phyloP scores from a whole-genome alignment of 345 rosid species.

The Gossypium raimondii region DNA sequence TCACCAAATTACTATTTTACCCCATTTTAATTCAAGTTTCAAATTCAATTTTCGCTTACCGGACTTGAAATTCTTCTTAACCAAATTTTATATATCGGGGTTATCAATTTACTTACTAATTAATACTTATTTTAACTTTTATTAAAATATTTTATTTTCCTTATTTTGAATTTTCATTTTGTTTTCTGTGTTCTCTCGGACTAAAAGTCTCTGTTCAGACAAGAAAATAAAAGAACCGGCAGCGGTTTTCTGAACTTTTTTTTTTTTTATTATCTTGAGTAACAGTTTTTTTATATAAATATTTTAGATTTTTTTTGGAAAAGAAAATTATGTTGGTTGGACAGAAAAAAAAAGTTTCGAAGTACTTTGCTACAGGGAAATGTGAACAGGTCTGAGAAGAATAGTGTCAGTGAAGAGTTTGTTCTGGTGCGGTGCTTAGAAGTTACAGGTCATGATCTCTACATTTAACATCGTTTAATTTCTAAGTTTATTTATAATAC shows the following conservation, averaged over 20 bases:
- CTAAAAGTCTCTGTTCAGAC: constrained; percentile 26
- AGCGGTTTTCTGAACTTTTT: constrained; percentile 23
- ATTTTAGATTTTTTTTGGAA: background rate
- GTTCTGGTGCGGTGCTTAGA: constrained; percentile 3
- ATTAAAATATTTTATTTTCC: background rate
- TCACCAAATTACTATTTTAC: constrained; percentile 22
- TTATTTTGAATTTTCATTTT: constrained; percentile 10
- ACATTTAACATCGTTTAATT: background rate
- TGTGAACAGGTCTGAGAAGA: constrained; percentile 23
- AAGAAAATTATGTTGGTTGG: background rate
- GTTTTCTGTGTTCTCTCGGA: constrained; percentile 7
- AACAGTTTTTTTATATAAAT: constrained; percentile 14
- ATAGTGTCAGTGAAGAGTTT: constrained; percentile 16
- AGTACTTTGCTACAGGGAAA: constrained; percentile 30
- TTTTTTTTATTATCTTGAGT: background rate
- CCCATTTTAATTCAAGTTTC: constrained; percentile 31
- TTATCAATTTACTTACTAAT: constrained; percentile 34
- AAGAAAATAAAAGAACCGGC: constrained; percentile 23
- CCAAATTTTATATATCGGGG: constrained; percentile 51
- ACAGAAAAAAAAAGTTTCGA: constrained; percentile 12
- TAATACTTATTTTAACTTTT: constrained; percentile 15
- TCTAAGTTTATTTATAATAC: background rate
- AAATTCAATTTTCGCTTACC: constrained; percentile 44
- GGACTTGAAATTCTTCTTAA: constrained; percentile 64
- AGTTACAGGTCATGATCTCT: constrained; percentile 44